These are phyloP conservation scores for Plenodomus biglobosus DNA, from an alignment of 2,329 filamentous ascomycete genomes.

Conservation along the genomic window DNA sequence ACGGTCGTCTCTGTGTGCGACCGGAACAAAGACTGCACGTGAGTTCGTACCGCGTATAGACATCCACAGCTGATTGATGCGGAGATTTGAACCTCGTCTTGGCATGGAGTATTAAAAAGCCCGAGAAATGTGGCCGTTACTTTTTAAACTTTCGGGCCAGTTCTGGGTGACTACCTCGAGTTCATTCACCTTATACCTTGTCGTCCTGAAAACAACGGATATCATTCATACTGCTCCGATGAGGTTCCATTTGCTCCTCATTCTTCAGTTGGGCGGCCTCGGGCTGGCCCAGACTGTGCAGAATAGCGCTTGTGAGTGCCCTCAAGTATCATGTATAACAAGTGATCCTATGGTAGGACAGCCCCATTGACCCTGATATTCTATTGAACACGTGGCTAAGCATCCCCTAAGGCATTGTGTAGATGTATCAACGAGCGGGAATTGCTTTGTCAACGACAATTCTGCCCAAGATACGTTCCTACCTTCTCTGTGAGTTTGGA, in stretches of 20 bases:
- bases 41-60: no score
- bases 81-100: no score
- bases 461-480: conserved; percentile 27
- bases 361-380: no score
- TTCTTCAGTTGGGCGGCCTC: conserved; percentile 19
- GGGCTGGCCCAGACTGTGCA: conserved; percentile 17
- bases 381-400: not conserved
- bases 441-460: conserved; percentile 20
- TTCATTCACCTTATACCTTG: not conserved
- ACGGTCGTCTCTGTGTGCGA: not conserved
- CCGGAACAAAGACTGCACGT: no score
- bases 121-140: no score
- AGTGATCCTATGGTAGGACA: conserved; percentile 21
- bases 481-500: conserved; percentile 1
- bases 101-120: no score
- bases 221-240: conserved; percentile 4
- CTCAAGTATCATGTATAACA: conserved; percentile 29
- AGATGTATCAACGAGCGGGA: conserved; percentile 32
- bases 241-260: conserved; percentile 23
- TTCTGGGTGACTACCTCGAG: no score
- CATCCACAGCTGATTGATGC: no score
- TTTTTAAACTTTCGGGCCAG: no score
- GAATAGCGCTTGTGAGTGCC: conserved; percentile 23
- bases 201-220: not conserved
- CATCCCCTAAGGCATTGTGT: conserved; percentile 23